Percentiles rank a stretch among this genome's conserved stretches.
Conservation (phyloP, 176 grass and related monocot genomes). For the Triticum turgidum region DNA sequence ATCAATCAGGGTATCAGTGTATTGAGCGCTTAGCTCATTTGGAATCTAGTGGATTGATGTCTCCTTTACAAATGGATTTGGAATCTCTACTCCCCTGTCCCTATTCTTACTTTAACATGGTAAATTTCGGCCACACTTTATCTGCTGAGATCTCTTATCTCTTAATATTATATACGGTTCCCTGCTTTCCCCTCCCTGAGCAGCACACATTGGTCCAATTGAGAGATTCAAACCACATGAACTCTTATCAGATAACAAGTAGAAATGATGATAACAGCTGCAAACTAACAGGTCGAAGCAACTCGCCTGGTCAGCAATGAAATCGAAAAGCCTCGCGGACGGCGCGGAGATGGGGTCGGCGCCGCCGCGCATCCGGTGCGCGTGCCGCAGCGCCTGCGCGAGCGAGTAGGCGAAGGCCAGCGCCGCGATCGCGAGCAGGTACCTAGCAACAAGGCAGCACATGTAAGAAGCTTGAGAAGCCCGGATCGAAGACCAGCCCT, state of each 20-base stretch:
- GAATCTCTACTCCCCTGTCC: constrained; percentile 3
- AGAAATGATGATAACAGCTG: background rate
- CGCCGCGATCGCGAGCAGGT: constrained; percentile 57
- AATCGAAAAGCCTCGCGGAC: constrained; percentile 48
- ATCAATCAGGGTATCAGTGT: background rate
- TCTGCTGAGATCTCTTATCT: background rate
- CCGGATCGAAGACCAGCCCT: background rate
- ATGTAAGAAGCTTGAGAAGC: background rate
- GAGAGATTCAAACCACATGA: constrained; percentile 3
- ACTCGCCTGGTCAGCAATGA: constrained; percentile 78
- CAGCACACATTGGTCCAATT: background rate
- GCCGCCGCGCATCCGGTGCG: constrained; percentile 31
- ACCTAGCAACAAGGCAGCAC: constrained; percentile 37
- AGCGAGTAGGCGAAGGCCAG: constrained; percentile 64
- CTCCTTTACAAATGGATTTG: constrained; percentile 12
- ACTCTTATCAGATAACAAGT: background rate
- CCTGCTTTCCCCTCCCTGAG: background rate
- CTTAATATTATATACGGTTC: background rate
- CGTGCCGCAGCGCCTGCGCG: constrained; percentile 53
- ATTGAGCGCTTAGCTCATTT: background rate
- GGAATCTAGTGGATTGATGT: background rate
- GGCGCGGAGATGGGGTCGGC: constrained; percentile 33
- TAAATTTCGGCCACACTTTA: constrained; percentile 5
- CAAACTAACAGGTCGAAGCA: background rate
- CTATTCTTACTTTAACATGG: constrained; percentile 13